These are phyloP conservation scores for Delphinella strobiligena DNA, from an alignment of 2,329 filamentous ascomycete genomes.

Conservation along the genomic window DNA sequence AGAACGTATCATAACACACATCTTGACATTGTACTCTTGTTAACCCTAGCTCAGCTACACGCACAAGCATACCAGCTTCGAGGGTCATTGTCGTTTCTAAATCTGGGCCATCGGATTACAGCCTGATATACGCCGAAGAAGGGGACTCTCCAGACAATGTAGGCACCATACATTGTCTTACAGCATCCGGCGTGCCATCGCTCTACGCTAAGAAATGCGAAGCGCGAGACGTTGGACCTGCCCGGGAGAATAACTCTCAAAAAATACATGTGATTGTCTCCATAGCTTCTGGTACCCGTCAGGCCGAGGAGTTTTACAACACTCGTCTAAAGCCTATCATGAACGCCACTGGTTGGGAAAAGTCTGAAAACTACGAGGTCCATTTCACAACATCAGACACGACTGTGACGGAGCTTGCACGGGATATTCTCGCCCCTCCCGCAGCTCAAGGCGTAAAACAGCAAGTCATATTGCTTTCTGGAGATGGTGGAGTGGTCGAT, in stretches of 20 bases:
- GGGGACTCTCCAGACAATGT: no score
- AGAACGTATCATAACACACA: no score
- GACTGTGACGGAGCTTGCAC: slow-evolving; percentile 54
- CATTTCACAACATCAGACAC: slow-evolving; percentile 51
- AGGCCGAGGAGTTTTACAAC: slow-evolving; percentile 28
- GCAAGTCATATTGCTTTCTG: slow-evolving; percentile 65
- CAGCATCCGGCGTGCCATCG: no score
- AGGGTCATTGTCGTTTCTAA: no score
- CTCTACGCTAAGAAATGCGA: not conserved
- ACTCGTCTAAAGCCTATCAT: slow-evolving; percentile 29
- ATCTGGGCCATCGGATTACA: no score
- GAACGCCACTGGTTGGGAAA: slow-evolving; percentile 12
- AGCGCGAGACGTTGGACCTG: not conserved
- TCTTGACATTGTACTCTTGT: no score
- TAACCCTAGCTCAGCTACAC: no score
- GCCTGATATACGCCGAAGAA: no score
- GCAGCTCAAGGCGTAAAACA: slow-evolving; percentile 32
- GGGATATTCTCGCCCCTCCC: slow-evolving; percentile 31
- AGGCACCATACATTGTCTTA: no score
- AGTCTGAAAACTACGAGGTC: slow-evolving; percentile 28
- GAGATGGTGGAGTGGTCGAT: slow-evolving; percentile 79
- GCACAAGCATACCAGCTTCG: no score
- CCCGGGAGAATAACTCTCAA: no score
- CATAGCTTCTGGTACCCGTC: slow-evolving; percentile 30
- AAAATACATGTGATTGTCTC: slow-evolving; percentile 31